Evolutionary conservation across 345 rosid species (phyloP).

Genomic region (Gynandropsis gynandra): DNA sequence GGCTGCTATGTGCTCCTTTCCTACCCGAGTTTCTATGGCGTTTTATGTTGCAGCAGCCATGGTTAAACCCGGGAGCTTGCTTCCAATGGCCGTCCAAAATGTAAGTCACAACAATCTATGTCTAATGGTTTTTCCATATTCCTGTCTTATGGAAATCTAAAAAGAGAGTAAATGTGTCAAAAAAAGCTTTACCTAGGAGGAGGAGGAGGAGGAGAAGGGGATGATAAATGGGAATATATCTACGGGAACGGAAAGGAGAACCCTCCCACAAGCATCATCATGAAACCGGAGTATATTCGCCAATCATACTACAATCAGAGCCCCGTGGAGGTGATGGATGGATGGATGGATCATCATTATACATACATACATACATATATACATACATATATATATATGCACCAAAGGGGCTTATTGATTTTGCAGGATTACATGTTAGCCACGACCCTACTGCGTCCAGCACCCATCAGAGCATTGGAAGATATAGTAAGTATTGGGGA

Average conservation of each 20-base stretch:
- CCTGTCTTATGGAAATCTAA: too few relatives aligned
- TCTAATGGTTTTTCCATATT: neutral
- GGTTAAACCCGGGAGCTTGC: conserved; percentile 31
- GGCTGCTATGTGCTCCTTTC: conserved; percentile 31
- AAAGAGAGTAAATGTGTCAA: conserved; percentile 14
- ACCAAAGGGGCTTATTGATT: neutral
- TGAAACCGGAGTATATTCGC: conserved; percentile 29
- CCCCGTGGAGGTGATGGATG: conserved; percentile 31
- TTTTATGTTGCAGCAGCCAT: conserved; percentile 39
- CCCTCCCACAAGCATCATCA: conserved; percentile 30
- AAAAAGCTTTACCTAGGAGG: conserved; percentile 8
- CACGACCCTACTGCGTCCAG: conserved; percentile 29
- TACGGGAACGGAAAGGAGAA: conserved; percentile 31
- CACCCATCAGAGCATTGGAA: conserved; percentile 28
- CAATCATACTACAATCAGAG: conserved; percentile 29
- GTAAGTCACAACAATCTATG: conserved; percentile 3
- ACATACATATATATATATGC: neutral
- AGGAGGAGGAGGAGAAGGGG: conserved; percentile 17
- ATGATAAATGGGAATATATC: conserved; percentile 13
- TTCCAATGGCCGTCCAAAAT: conserved; percentile 13
- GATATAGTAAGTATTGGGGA: conserved; percentile 18
- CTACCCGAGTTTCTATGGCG: conserved; percentile 33
- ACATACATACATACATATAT: neutral
- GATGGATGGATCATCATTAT: too few relatives aligned
- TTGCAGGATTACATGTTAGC: conserved; percentile 29